Evolutionary conservation across 345 rosid species (phyloP).

Genomic region (Trapa bicornis): DNA sequence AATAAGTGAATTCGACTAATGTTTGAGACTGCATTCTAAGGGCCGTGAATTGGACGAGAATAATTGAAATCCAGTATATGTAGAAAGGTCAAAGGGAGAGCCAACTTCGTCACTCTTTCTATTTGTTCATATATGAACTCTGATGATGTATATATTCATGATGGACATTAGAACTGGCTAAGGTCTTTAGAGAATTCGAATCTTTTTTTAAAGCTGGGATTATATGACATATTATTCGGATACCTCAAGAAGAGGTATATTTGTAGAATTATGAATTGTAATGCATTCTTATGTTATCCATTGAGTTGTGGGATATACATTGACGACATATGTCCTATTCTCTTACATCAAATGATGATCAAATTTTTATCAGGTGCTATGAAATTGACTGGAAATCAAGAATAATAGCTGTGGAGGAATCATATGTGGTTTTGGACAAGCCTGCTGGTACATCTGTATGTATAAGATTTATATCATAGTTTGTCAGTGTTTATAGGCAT

Average conservation of each 20-base stretch:
- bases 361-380: constrained; percentile 48
- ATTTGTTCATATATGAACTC: neutral
- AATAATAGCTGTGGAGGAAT: constrained; percentile 54
- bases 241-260: neutral
- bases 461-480: neutral
- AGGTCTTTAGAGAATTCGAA: neutral
- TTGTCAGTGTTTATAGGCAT: neutral
- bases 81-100: neutral
- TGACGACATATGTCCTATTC: neutral
- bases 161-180: neutral
- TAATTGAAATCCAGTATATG: neutral
- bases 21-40: neutral
- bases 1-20: neutral
- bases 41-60: neutral
- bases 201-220: neutral
- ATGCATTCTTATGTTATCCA: neutral
- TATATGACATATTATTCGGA: neutral
- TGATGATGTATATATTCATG: neutral
- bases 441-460: constrained; percentile 92
- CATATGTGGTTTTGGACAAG: constrained; percentile 81
- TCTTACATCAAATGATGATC: neutral
- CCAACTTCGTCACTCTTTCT: neutral
- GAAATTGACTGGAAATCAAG: constrained; percentile 84
- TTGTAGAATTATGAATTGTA: neutral
- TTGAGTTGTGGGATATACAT: no score